phyloP scores from a whole-genome alignment of 768 basidiomycete species.

The Naematelia aurantialba region DNA sequence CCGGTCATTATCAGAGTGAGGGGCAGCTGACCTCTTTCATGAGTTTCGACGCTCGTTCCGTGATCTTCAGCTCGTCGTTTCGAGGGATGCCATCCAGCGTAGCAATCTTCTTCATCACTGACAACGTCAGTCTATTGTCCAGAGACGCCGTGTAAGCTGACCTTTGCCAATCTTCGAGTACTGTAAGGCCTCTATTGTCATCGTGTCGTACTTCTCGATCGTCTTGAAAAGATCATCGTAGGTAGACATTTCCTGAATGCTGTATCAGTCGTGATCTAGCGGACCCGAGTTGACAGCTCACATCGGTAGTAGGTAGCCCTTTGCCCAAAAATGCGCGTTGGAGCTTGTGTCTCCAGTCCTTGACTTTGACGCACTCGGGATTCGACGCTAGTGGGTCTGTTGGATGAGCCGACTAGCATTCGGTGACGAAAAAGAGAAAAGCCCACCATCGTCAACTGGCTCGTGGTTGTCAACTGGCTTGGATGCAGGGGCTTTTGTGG shows the following conservation, averaged over 20 bases:
- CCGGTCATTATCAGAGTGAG: background rate
- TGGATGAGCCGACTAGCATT: conserved; percentile 20
- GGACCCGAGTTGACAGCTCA: conserved; percentile 51
- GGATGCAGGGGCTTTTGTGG: conserved; percentile 22
- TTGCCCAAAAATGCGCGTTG: conserved; percentile 77
- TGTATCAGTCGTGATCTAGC: background rate
- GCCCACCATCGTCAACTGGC: conserved; percentile 59
- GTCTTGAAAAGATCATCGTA: conserved; percentile 69
- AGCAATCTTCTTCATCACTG: conserved; percentile 84
- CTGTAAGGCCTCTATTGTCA: conserved; percentile 75
- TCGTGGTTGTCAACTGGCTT: conserved; percentile 59
- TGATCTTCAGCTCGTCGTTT: conserved; percentile 67
- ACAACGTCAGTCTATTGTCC: background rate
- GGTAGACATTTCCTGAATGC: conserved; percentile 67
- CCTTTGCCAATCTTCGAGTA: conserved; percentile 58
- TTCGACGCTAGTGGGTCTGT: conserved; percentile 57
- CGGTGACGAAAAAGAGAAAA: conserved; percentile 10
- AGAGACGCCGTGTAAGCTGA: conserved; percentile 10
- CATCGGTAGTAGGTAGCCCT: conserved; percentile 62
- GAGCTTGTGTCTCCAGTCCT: conserved; percentile 86
- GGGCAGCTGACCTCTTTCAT: conserved; percentile 56
- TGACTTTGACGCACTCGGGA: conserved; percentile 68
- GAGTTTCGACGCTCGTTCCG: conserved; percentile 64
- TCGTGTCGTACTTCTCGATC: conserved; percentile 70
- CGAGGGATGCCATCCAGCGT: conserved; percentile 60